A percentile compares a stretch with the other conserved stretches of the same genome.
Conservation (phyloP, 2,329 filamentous ascomycete species). For the Pseudocercospora vitis region DNA sequence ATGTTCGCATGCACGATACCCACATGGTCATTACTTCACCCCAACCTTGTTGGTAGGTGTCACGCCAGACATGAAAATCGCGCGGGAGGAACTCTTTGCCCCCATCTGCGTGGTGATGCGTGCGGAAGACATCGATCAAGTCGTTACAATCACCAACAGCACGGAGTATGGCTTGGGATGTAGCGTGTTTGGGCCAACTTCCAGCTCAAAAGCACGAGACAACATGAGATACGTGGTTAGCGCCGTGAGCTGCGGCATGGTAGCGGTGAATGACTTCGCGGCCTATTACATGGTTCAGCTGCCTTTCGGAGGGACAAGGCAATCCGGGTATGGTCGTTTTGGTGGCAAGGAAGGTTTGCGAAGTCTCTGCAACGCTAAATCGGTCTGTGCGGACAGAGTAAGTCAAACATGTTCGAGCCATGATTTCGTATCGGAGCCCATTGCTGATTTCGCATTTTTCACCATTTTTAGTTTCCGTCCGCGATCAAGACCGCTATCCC, state of each 20-base stretch:
- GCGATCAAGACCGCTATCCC: slow-evolving; percentile 74
- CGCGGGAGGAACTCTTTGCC: slow-evolving; percentile 88
- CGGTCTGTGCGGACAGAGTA: slow-evolving; percentile 80
- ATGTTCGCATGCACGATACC: slow-evolving; percentile 68
- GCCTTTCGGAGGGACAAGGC: slow-evolving; percentile 88
- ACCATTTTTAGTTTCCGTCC: slow-evolving; percentile 53
- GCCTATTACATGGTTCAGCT: slow-evolving; percentile 91
- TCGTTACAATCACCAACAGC: slow-evolving; percentile 77
- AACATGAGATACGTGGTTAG: slow-evolving; percentile 65
- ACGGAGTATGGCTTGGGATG: slow-evolving; percentile 84
- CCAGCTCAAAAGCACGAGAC: slow-evolving; percentile 49
- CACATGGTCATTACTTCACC: slow-evolving; percentile 83
- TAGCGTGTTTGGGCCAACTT: slow-evolving; percentile 72
- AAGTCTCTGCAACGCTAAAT: slow-evolving; percentile 83
- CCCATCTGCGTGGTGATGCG: slow-evolving; percentile 86
- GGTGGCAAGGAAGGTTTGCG: slow-evolving; percentile 85
- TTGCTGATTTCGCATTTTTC: no score
- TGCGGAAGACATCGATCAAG: slow-evolving; percentile 62
- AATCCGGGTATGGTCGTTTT: slow-evolving; percentile 88
- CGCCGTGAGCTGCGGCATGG: slow-evolving; percentile 79
- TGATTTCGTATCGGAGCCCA: no score
- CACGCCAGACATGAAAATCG: slow-evolving; percentile 79
- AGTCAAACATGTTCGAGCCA: no score
- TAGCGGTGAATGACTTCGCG: slow-evolving; percentile 93
- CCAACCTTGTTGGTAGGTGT: slow-evolving; percentile 93